Conservation (phyloP, 2,329 filamentous ascomycete genomes). For the Capronia epimyces region DNA sequence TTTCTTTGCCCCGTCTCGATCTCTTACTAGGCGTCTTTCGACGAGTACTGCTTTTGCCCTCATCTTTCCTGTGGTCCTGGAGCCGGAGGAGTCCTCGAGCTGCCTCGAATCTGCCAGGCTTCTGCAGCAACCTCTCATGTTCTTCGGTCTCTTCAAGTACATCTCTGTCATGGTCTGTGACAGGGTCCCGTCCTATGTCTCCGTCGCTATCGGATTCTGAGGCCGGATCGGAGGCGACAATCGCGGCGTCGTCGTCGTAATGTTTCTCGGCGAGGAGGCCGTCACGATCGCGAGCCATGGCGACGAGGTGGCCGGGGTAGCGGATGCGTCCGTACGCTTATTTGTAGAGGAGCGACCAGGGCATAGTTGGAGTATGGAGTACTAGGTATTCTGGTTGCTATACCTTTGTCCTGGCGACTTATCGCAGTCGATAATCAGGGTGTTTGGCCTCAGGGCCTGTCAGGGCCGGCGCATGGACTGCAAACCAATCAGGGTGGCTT, state of each 20-base stretch:
- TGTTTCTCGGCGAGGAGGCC: slow-evolving; percentile 23
- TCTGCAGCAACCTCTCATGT: slow-evolving; percentile 45
- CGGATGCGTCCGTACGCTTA: too few species aligned
- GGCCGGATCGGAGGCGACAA: slow-evolving; percentile 13
- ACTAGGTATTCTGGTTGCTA: too few species aligned
- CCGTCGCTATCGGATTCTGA: slow-evolving; percentile 14
- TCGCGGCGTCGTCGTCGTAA: slow-evolving; percentile 25
- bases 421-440: too few species aligned
- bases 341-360: too few species aligned
- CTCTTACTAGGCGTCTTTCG: slow-evolving; percentile 42
- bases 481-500: too few species aligned
- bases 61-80: slow-evolving; percentile 40
- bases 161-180: slow-evolving; percentile 18
- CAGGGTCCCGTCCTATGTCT: slow-evolving; percentile 5
- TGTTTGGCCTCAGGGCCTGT: too few species aligned
- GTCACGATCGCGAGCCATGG: slow-evolving; percentile 20
- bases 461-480: too few species aligned
- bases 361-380: too few species aligned
- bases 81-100: slow-evolving; percentile 40
- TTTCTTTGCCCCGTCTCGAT: slow-evolving; percentile 45
- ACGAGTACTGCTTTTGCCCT: slow-evolving; percentile 46
- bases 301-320: too few species aligned
- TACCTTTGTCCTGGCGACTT: too few species aligned
- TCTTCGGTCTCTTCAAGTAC: slow-evolving; percentile 69
- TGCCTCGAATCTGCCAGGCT: slow-evolving; percentile 36